Conservation (phyloP, 192 early-diverging fungal species). For the Backusella circina region DNA sequence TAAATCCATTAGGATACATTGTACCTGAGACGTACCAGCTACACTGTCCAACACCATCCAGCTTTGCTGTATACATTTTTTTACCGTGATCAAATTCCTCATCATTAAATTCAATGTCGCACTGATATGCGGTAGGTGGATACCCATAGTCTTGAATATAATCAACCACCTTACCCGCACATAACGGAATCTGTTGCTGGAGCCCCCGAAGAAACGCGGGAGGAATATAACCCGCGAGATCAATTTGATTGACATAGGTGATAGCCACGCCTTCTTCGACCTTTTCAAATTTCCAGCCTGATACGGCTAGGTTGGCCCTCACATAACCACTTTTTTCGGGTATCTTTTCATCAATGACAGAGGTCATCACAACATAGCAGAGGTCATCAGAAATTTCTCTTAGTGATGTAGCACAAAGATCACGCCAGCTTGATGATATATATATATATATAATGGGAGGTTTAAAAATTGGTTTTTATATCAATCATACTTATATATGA, state of each 20-base stretch:
- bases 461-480: neutral
- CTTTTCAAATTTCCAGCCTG: conserved; percentile 49
- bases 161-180: conserved; percentile 40
- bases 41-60: neutral
- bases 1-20: neutral
- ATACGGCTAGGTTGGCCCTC: conserved; percentile 41
- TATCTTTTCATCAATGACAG: conserved; percentile 43
- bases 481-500: neutral
- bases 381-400: conserved; percentile 24
- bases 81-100: conserved; percentile 40
- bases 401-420: conserved; percentile 39
- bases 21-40: neutral
- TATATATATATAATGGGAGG: neutral
- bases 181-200: conserved; percentile 42
- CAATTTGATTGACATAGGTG: conserved; percentile 48
- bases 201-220: conserved; percentile 41
- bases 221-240: conserved; percentile 50
- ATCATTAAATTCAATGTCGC: conserved; percentile 21
- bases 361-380: conserved; percentile 41
- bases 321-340: conserved; percentile 47
- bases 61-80: neutral
- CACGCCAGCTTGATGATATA: conserved; percentile 43
- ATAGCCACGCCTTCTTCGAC: conserved; percentile 35
- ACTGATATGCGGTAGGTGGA: conserved; percentile 36
- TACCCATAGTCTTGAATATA: conserved; percentile 44